Evolutionary conservation across 306 rosid genomes (phyloP), one percentile per base, ranked within the genome.

Genomic region (Cicer arietinum): DNA sequence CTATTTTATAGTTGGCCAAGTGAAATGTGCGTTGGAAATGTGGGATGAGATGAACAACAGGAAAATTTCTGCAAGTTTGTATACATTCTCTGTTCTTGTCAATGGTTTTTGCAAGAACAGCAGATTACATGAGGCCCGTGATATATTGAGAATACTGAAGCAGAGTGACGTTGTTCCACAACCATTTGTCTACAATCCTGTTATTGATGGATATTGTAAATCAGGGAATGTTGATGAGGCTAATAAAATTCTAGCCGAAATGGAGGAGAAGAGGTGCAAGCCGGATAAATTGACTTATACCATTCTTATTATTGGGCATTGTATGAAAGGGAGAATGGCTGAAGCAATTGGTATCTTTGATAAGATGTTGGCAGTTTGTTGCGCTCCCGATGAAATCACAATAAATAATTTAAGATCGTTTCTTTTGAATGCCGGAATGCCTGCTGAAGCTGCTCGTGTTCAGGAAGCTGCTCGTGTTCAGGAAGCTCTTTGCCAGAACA

Each of bases 361-460:
- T 68, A 92, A 79, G 89, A 92, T 92, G 97, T 43, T 88, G 82
- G 85, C 85, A 12, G 47, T 78, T 43, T 81, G 84, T 69, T 86
- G 90, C 71, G 71, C 88, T 42, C 93, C 97, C 0, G 96, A 92
- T 75, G 75, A 83, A 54, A 85, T 88, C 65, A 86, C 97, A 3
- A 79, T 84, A 53, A 59, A 85, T 81, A 77, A 86, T 73, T 87
- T 92, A 76, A 76, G 69, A 25, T 88, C 91, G 17, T 86, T 87
- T 74, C 91, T 92, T 74, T 56, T 78, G 78, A 92, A 92, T 82
- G 93, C 96, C 73, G 97, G 97, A 61, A 86, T 89, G 96, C 87
- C 89, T 73, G 77, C 81, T 64, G 90, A 92, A 81, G 97, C 93
- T 75, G 75, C 74, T 73, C 87, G 42, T 41, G 71, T 92, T 48